These are phyloP conservation scores for Carex arenaria DNA, from an alignment of 202 grass and related monocot species.

Conservation along the genomic window DNA sequence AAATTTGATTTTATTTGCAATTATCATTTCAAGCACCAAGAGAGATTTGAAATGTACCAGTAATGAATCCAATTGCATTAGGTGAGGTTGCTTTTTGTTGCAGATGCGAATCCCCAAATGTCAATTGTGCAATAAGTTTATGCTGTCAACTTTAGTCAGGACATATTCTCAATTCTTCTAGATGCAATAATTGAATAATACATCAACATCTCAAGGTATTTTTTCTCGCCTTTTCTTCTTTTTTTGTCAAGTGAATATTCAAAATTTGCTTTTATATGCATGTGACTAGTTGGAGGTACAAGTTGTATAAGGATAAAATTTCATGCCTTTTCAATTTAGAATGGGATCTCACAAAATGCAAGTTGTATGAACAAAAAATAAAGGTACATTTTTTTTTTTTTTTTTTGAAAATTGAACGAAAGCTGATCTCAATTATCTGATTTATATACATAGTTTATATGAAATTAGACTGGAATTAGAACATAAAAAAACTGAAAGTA, in stretches of 20 bases:
- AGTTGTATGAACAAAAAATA: neutral
- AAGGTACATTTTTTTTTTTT: neutral
- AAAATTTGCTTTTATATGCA: neutral
- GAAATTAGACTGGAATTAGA: no score
- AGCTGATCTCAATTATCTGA: neutral
- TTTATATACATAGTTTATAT: neutral
- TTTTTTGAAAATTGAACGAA: neutral
- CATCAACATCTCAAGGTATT: neutral
- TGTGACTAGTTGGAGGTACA: neutral
- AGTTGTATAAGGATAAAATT: neutral
- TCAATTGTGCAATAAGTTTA: neutral
- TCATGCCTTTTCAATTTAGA: neutral
- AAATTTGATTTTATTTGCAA: neutral
- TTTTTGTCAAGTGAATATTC: neutral
- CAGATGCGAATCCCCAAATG: neutral
- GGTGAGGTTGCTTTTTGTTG: neutral
- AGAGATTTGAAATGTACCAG: neutral
- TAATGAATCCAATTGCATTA: neutral
- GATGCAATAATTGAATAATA: neutral
- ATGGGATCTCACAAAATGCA: neutral
- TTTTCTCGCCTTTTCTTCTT: neutral
- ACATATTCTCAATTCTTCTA: neutral
- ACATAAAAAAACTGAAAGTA: no score
- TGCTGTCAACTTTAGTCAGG: neutral
- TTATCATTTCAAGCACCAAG: neutral